These are phyloP conservation scores for Bacidia gigantensis DNA, from an alignment of 495 filamentous ascomycete genomes.

Conservation along the genomic window DNA sequence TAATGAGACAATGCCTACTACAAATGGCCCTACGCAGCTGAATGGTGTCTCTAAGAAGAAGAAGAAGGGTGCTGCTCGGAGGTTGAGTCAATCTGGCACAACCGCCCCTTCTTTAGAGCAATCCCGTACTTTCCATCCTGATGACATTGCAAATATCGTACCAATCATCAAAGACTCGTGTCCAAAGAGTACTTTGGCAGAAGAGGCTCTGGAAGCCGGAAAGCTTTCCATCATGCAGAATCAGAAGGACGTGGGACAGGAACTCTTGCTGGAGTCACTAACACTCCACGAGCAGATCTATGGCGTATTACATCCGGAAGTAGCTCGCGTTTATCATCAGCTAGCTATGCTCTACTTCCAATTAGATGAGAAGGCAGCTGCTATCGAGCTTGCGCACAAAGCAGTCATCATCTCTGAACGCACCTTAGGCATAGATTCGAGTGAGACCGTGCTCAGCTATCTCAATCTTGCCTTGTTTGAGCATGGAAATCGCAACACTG, in stretches of 20 bases:
- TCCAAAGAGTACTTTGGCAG: slow-evolving; percentile 75
- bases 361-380: slow-evolving; percentile 87
- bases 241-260: slow-evolving; percentile 91
- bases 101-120: slow-evolving; percentile 30
- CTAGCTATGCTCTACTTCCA: slow-evolving; percentile 92
- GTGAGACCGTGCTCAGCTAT: slow-evolving; percentile 85
- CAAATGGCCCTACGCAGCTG: slow-evolving; percentile 28
- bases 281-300: slow-evolving; percentile 98
- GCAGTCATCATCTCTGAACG: slow-evolving; percentile 92
- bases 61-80: slow-evolving; percentile 38
- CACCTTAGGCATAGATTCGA: slow-evolving; percentile 84
- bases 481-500: slow-evolving; percentile 79
- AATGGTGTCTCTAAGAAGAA: slow-evolving; percentile 60
- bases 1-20: slow-evolving; percentile 19
- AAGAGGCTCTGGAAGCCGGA: slow-evolving; percentile 91
- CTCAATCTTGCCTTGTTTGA: slow-evolving; percentile 93
- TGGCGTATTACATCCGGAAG: slow-evolving; percentile 91
- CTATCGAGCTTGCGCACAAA: slow-evolving; percentile 90
- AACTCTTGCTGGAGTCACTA: slow-evolving; percentile 85
- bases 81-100: slow-evolving; percentile 33
- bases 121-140: slow-evolving; percentile 52
- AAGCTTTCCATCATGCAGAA: slow-evolving; percentile 88
- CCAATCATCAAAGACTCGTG: slow-evolving; percentile 89
- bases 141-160: slow-evolving; percentile 83
- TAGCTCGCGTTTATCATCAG: slow-evolving; percentile 86